These are phyloP conservation scores for Chrysopogon serrulatus DNA, from an alignment of 176 grass and related monocot species.

Conservation along the genomic window DNA sequence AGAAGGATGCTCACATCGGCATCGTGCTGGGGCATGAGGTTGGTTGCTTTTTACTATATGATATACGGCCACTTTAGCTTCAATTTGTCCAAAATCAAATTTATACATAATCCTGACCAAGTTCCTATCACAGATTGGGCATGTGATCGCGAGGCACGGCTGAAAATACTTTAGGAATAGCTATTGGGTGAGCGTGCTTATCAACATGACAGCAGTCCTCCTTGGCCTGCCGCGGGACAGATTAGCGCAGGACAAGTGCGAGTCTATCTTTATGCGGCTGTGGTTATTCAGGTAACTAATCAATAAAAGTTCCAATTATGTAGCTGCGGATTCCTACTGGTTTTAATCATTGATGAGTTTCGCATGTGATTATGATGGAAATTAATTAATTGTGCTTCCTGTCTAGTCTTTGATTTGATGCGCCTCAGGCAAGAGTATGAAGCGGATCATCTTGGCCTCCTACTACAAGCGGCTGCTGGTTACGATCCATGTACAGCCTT, in stretches of 20 bases:
- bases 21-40: not conserved
- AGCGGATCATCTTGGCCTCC: not conserved
- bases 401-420: no score
- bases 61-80: no score
- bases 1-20: not conserved
- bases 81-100: no score
- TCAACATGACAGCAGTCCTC: not conserved
- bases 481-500: not conserved
- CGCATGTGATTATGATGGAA: no score
- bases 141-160: not conserved
- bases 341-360: no score
- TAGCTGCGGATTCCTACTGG: no score
- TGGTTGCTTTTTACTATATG: no score
- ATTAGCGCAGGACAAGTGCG: not conserved
- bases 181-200: not conserved
- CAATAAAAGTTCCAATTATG: no score
- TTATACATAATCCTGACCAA: no score
- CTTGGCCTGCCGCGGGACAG: not conserved
- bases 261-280: not conserved
- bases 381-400: no score
- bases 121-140: not conserved
- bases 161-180: no score
- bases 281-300: not conserved
- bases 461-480: not conserved
- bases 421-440: not conserved